Evolutionary conservation across 345 rosid species (phyloP).

Genomic region (Litchi chinensis): DNA sequence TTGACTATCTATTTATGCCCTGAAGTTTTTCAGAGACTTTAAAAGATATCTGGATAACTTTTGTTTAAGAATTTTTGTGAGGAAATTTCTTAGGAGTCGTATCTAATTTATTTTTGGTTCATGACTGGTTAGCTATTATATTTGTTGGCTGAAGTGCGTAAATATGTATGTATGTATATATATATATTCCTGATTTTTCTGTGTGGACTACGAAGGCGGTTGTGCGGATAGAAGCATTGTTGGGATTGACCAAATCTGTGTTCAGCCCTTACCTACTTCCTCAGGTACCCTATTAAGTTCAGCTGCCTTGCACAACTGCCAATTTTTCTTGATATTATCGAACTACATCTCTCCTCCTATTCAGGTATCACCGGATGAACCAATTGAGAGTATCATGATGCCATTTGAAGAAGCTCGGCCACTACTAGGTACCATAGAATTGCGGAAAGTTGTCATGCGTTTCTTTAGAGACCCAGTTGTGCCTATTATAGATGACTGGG

Average conservation of each 20-base stretch:
- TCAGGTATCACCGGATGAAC: constrained; percentile 57
- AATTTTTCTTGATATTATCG: not conserved
- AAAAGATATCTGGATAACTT: not conserved
- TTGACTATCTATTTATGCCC: constrained; percentile 5
- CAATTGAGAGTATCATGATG: constrained; percentile 64
- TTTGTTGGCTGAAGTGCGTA: not conserved
- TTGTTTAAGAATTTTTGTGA: not conserved
- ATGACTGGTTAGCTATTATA: not conserved
- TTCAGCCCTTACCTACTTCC: constrained; percentile 60
- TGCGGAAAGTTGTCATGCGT: constrained; percentile 61
- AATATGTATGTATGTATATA: not conserved
- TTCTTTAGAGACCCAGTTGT: constrained; percentile 61
- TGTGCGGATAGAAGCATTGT: constrained; percentile 58
- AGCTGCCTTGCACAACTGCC: not conserved
- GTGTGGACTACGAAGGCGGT: constrained; percentile 47
- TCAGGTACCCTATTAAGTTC: constrained; percentile 40
- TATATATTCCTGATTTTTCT: not conserved
- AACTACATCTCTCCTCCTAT: constrained; percentile 16
- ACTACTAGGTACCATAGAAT: constrained; percentile 43
- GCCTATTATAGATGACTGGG: constrained; percentile 70
- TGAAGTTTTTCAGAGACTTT: constrained; percentile 7
- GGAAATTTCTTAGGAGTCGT: not conserved
- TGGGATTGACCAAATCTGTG: constrained; percentile 57
- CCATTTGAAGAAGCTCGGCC: constrained; percentile 61
- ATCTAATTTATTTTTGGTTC: not conserved